Evolutionary conservation across 2,329 filamentous ascomycete genomes (phyloP).

Genomic region (Penicillium concentricum): DNA sequence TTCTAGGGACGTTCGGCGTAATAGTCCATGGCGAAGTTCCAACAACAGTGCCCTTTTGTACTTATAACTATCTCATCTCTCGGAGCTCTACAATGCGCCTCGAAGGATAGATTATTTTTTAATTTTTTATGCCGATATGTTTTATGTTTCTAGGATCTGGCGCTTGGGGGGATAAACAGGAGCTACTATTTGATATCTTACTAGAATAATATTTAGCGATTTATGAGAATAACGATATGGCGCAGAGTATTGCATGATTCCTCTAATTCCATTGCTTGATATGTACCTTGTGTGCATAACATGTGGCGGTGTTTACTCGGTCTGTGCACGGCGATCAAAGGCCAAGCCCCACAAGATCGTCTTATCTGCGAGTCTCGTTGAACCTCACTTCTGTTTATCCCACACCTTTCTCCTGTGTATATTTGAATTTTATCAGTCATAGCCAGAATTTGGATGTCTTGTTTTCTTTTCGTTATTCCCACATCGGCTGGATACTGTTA

Average conservation of each 20-base stretch:
- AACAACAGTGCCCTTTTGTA: neutral
- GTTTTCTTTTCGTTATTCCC: neutral
- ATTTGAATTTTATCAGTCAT: neutral
- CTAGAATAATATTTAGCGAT: neutral
- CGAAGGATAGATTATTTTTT: neutral
- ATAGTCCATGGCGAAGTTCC: neutral
- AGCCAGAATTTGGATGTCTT: neutral
- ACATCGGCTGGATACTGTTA: neutral
- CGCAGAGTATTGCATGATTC: neutral
- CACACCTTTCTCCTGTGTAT: neutral
- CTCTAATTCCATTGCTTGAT: neutral
- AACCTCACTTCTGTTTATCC: slow-evolving; percentile 1
- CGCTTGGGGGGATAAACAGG: neutral
- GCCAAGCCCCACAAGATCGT: slow-evolving; percentile 24
- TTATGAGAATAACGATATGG: neutral
- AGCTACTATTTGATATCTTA: neutral
- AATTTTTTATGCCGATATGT: neutral
- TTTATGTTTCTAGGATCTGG: neutral
- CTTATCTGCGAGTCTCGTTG: slow-evolving; percentile 9
- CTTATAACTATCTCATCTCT: neutral
- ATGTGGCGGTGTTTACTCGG: neutral
- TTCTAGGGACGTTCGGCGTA: slow-evolving; percentile 29
- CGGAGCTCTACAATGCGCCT: neutral
- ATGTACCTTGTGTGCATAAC: neutral
- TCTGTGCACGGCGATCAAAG: slow-evolving; percentile 19